These are phyloP conservation scores for Phaffomyces antillensis DNA, from an alignment of 805 yeast genomes.

Conservation along the genomic window DNA sequence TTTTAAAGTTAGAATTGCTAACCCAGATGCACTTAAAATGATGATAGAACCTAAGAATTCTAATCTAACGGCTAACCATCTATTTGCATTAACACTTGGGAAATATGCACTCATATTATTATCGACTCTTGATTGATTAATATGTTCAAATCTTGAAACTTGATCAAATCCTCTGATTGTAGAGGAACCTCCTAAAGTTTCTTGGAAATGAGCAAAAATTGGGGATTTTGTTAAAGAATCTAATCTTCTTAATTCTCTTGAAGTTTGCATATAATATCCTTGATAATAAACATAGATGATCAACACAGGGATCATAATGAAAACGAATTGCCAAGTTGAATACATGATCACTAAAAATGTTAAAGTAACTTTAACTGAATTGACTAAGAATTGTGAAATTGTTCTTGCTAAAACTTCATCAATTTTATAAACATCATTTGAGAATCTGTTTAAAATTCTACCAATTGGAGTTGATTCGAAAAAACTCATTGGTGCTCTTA, in stretches of 20 bases:
- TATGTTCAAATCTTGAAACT: slow-evolving; percentile 50
- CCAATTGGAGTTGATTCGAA: slow-evolving; percentile 96
- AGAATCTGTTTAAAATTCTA: slow-evolving; percentile 81
- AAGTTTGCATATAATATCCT: slow-evolving; percentile 66
- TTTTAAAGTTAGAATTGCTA: slow-evolving; percentile 54
- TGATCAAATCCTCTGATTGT: slow-evolving; percentile 73
- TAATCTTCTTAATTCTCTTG: slow-evolving; percentile 76
- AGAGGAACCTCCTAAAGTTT: slow-evolving; percentile 67
- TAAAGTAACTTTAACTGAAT: slow-evolving; percentile 56
- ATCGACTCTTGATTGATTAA: slow-evolving; percentile 70
- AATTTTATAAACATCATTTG: slow-evolving; percentile 83
- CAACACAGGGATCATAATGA: slow-evolving; percentile 64
- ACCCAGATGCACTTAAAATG: slow-evolving; percentile 78
- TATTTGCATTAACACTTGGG: slow-evolving; percentile 86
- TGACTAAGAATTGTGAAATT: slow-evolving; percentile 59
- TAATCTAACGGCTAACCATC: slow-evolving; percentile 95
- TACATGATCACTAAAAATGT: slow-evolving; percentile 74
- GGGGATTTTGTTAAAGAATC: slow-evolving; percentile 79
- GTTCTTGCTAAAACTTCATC: slow-evolving; percentile 74
- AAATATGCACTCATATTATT: slow-evolving; percentile 86
- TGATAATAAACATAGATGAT: slow-evolving; percentile 65
- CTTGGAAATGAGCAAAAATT: slow-evolving; percentile 79
- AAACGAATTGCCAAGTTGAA: slow-evolving; percentile 82
- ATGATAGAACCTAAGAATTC: slow-evolving; percentile 88
- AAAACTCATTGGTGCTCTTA: slow-evolving; percentile 91